Evolutionary conservation across 345 rosid genomes (phyloP).

Genomic region (Physaria fendleri): DNA sequence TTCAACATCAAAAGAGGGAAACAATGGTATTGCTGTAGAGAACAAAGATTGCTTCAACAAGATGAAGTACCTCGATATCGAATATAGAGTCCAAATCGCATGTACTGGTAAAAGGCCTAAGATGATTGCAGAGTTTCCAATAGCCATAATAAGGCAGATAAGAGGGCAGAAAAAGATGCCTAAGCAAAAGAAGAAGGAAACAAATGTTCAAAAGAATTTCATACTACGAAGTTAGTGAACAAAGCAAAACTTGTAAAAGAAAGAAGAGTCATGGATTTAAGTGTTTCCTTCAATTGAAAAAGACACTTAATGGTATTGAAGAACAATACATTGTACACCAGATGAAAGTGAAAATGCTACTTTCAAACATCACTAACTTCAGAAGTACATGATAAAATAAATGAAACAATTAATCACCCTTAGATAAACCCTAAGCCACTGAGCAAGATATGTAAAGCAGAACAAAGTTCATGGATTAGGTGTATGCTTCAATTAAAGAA

Average conservation of each 20-base stretch:
- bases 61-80: constrained; percentile 52
- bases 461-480: neutral
- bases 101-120: constrained; percentile 68
- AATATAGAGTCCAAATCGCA: constrained; percentile 58
- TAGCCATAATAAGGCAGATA: constrained; percentile 52
- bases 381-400: neutral
- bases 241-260: neutral
- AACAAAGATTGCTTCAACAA: constrained; percentile 1
- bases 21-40: neutral
- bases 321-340: neutral
- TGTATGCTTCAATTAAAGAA: neutral
- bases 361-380: neutral
- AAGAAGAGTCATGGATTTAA: neutral
- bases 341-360: neutral
- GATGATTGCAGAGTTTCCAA: constrained; percentile 68
- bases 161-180: constrained; percentile 70
- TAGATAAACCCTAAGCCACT: neutral
- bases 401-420: neutral
- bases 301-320: neutral
- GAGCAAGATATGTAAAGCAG: neutral
- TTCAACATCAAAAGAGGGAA: neutral
- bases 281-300: neutral
- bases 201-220: neutral
- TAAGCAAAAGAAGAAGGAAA: constrained; percentile 23
- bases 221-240: neutral